Evolutionary conservation across 2,329 filamentous ascomycete species (phyloP), one percentile per base, ranked within the genome.

Genomic region (Epichloe glyceriae): DNA sequence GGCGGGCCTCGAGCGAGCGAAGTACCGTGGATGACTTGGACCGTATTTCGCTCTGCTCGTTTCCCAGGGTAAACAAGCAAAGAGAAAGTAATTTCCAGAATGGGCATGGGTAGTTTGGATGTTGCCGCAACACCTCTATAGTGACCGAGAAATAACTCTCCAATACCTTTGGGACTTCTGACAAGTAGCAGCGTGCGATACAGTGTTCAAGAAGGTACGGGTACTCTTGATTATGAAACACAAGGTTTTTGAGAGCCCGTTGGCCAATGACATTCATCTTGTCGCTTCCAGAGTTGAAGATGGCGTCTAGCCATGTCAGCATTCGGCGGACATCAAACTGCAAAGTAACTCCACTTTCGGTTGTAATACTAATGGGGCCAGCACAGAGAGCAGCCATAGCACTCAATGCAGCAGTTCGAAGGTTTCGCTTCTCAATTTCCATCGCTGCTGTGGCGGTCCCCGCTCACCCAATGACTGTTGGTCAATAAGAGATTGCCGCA

Each of bases 111-210:
- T 93, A 93, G 58, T 90, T 83, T n/a, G 82, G 76, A 49, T 90
- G 78, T 56, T 95, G 85, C 39, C 86, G 82, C 11, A 98, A 74
- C 6, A 98, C 88, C 60, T 95, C 82, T 0, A 85, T 88, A 3
- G 95, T 86, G 0, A 97, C 91, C 41, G 88, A 83, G 60, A 98
- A 97, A 68, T 97, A 98, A 69, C 90, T 96, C 60, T 94, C 88
- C 5, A 96, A 75, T 0, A 93, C 84, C 64, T 95, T 95, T 1
- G 86, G 75, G 2, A 78, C 78, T 54, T 90, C 86, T 1, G 88
- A 82, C 20, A 87, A 70, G 65, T 97, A 98, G 69, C 93, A 98
- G 68, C 88, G 85, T 46, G 88, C 81, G 53, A 98, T 90, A 41
- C 90, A 94, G 64, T 93, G 84, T 60, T 95, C 88, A 51, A 97